Evolutionary conservation across 257 asterid genomes (phyloP).

Genomic region (Petunia axillaris): DNA sequence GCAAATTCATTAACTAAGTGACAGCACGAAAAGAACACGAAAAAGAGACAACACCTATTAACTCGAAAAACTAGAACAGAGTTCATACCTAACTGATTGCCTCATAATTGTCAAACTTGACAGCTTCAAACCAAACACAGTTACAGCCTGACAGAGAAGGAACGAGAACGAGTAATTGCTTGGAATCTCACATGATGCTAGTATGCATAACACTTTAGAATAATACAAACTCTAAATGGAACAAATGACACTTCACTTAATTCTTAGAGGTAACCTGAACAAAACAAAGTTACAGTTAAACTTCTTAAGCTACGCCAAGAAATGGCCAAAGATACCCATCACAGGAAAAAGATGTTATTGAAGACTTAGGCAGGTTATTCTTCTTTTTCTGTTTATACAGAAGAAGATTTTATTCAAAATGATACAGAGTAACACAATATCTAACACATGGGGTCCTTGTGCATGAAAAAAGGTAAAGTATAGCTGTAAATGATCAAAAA

Average conservation of each 20-base stretch:
- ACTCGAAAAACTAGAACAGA: slow-evolving; percentile 25
- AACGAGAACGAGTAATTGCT: slow-evolving; percentile 22
- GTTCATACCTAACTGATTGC: slow-evolving; percentile 68
- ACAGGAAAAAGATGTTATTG: not conserved
- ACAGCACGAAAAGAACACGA: not conserved
- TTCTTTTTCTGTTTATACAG: not conserved
- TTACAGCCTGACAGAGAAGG: slow-evolving; percentile 54
- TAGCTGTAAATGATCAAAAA: slow-evolving; percentile 7
- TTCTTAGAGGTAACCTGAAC: slow-evolving; percentile 20
- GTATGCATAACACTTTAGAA: not conserved
- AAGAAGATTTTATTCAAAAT: not conserved
- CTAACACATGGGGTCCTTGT: not conserved
- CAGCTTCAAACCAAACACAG: slow-evolving; percentile 81
- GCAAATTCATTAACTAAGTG: slow-evolving; percentile 6
- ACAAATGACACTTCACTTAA: slow-evolving; percentile 8
- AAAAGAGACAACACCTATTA: slow-evolving; percentile 2
- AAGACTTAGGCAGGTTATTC: not conserved
- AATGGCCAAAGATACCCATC: slow-evolving; percentile 7
- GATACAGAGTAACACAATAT: not conserved
- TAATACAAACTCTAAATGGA: not conserved
- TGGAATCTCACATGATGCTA: not conserved
- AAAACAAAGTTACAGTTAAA: slow-evolving; percentile 1
- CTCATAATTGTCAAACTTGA: slow-evolving; percentile 81
- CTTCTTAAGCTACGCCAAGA: not conserved
- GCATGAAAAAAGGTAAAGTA: not conserved